A percentile compares a stretch with the other conserved stretches of the same genome.
phyloP scores from a whole-genome alignment of 371 early-diverging fungal species.

The Apophysomyces sp. region DNA sequence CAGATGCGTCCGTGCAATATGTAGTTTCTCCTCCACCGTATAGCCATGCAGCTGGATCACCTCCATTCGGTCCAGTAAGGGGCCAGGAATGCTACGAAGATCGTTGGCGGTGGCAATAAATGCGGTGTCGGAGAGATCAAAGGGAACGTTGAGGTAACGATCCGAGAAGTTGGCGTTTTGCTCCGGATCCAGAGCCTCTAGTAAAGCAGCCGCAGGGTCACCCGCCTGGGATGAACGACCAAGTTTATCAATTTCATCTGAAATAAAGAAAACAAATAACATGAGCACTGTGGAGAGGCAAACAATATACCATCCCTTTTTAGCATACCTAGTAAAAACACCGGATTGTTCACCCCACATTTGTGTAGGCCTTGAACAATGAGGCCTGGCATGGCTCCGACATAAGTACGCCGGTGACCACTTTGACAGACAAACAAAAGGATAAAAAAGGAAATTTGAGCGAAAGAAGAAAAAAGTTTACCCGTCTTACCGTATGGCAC shows the following conservation, averaged over 20 bases:
- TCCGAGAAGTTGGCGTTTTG: conserved; percentile 84
- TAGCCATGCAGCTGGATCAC: conserved; percentile 82
- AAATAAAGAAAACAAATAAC: too few relatives aligned
- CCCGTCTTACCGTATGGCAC: conserved; percentile 65
- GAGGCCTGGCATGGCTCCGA: conserved; percentile 86
- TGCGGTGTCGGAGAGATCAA: conserved; percentile 81
- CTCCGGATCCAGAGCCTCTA: conserved; percentile 89
- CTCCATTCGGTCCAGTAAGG: conserved; percentile 89
- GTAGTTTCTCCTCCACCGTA: conserved; percentile 79
- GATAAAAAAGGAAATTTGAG: not conserved
- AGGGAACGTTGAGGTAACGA: conserved; percentile 82
- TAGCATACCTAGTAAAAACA: conserved; percentile 64
- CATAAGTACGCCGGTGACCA: conserved; percentile 90
- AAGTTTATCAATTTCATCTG: conserved; percentile 86
- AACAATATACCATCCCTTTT: not conserved
- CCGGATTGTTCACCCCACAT: conserved; percentile 78
- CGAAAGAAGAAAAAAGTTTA: conserved; percentile 10
- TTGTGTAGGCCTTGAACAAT: conserved; percentile 78
- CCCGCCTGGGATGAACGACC: conserved; percentile 66
- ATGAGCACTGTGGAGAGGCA: too few relatives aligned
- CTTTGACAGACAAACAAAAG: too few relatives aligned
- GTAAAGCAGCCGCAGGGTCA: conserved; percentile 81
- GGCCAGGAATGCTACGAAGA: conserved; percentile 74
- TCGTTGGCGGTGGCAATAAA: conserved; percentile 91
- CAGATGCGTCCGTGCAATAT: conserved; percentile 52